A percentile compares a stretch with the other conserved stretches of the same genome.
Conservation (phyloP, 345 rosid genomes). For the Boechera divaricarpa region DNA sequence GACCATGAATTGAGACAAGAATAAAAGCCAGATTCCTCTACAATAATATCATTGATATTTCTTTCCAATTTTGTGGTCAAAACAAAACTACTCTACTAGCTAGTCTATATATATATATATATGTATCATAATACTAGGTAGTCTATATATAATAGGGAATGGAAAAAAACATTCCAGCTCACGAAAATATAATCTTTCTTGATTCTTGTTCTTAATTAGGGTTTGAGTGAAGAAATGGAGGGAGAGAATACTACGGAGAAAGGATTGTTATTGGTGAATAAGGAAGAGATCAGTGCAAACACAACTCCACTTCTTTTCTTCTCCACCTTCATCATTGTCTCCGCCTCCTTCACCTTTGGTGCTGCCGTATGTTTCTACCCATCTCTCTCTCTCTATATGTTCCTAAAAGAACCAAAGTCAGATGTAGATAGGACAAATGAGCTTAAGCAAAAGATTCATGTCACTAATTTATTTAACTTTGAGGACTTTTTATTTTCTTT, state of each 20-base stretch:
- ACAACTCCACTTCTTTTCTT: conserved; percentile 43
- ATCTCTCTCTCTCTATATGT: background rate
- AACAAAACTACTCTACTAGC: background rate
- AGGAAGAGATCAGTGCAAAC: conserved; percentile 16
- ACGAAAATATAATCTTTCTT: background rate
- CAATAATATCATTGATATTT: background rate
- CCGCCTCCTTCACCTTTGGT: conserved; percentile 59
- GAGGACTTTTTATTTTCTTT: background rate
- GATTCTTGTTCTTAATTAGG: background rate
- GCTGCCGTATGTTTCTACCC: conserved; percentile 48
- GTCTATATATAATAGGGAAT: conserved; percentile 9
- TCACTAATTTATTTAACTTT: background rate
- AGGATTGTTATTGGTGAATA: conserved; percentile 27
- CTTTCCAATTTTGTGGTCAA: background rate
- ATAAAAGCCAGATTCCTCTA: background rate
- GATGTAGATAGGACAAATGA: background rate
- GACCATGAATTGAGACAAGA: conserved; percentile 9
- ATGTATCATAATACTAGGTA: background rate
- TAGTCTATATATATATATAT: background rate
- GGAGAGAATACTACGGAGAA: conserved; percentile 27
- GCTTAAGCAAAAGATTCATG: background rate
- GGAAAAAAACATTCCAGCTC: background rate
- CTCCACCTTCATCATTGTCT: conserved; percentile 59
- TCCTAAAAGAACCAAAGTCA: background rate
- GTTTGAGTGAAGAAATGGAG: conserved; percentile 29